A percentile compares a stretch with the other conserved stretches of the same genome.
Evolutionary conservation across 805 yeast genomes (phyloP).

Genomic region (Blastobotrys terrestris): DNA sequence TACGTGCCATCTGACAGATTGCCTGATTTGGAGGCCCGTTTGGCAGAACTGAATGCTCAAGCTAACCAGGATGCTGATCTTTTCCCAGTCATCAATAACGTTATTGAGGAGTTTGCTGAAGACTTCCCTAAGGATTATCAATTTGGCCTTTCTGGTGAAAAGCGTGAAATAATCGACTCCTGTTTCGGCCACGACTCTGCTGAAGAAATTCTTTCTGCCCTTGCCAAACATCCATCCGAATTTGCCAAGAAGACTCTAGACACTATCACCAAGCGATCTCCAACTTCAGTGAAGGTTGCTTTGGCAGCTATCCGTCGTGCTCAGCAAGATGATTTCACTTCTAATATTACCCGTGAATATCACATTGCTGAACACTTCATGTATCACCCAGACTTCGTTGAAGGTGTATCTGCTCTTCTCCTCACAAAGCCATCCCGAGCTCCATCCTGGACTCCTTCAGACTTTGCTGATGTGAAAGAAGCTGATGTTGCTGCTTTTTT

Average conservation of each 20-base stretch:
- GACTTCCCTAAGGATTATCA: slow-evolving; percentile 57
- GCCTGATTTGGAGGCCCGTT: slow-evolving; percentile 54
- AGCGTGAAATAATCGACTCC: slow-evolving; percentile 58
- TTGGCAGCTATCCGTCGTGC: slow-evolving; percentile 63
- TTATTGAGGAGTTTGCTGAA: slow-evolving; percentile 73
- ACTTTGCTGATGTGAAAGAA: slow-evolving; percentile 33
- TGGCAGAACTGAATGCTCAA: slow-evolving; percentile 45
- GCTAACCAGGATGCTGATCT: slow-evolving; percentile 32
- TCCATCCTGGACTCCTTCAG: slow-evolving; percentile 46
- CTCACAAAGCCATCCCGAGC: slow-evolving; percentile 52
- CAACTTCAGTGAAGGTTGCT: slow-evolving; percentile 70
- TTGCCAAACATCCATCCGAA: slow-evolving; percentile 50
- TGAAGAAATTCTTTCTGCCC: slow-evolving; percentile 50
- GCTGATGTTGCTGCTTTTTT: slow-evolving; percentile 26
- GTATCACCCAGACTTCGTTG: slow-evolving; percentile 50
- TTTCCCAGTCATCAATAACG: slow-evolving; percentile 55
- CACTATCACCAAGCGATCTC: slow-evolving; percentile 61
- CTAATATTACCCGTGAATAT: slow-evolving; percentile 69
- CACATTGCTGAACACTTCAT: slow-evolving; percentile 71
- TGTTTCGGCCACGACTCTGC: slow-evolving; percentile 51
- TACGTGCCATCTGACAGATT: slow-evolving; percentile 66
- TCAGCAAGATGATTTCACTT: slow-evolving; percentile 47
- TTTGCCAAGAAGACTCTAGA: slow-evolving; percentile 59
- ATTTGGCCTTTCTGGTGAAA: slow-evolving; percentile 50
- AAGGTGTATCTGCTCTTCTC: slow-evolving; percentile 37